Percentiles rank a stretch among this genome's conserved stretches.
Evolutionary conservation across 1,284 basidiomycete species (phyloP).

Genomic region (Fistulina hepatica): DNA sequence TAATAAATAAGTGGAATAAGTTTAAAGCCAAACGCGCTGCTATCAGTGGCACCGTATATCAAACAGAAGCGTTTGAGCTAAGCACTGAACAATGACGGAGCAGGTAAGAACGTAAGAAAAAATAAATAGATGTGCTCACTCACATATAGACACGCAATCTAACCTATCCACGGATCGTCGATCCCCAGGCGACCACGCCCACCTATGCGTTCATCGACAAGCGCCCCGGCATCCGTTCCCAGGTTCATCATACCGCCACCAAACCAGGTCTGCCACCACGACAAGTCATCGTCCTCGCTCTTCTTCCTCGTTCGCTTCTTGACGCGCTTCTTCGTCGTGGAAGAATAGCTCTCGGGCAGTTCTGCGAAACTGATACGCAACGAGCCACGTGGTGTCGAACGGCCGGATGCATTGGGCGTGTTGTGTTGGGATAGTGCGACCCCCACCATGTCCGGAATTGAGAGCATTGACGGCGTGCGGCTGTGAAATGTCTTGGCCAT

Average conservation of each 20-base stretch:
- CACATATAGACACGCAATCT: no score
- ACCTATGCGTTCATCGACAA: not conserved
- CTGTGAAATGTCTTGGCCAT: conserved; percentile 1
- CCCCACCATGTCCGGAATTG: conserved; percentile 20
- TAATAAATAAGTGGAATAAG: no score
- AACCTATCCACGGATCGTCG: no score
- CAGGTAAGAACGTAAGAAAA: no score
- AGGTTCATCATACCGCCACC: conserved; percentile 6
- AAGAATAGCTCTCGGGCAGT: conserved; percentile 48
- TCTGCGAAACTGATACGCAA: conserved; percentile 68
- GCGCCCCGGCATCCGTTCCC: not conserved
- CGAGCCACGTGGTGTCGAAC: conserved; percentile 40
- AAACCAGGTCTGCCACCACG: conserved; percentile 12
- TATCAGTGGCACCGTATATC: no score
- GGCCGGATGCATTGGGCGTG: conserved; percentile 4
- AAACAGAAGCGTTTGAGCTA: no score
- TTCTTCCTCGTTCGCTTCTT: conserved; percentile 17
- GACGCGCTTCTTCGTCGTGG: conserved; percentile 19
- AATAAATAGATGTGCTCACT: no score
- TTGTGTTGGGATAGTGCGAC: conserved; percentile 7
- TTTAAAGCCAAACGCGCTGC: no score
- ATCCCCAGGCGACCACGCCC: not conserved
- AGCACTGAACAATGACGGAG: no score
- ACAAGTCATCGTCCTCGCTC: conserved; percentile 14
- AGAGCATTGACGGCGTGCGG: conserved; percentile 13